These are phyloP conservation scores for Vanderwaltozyma tropicalis DNA, from an alignment of 805 yeast genomes.

Conservation along the genomic window DNA sequence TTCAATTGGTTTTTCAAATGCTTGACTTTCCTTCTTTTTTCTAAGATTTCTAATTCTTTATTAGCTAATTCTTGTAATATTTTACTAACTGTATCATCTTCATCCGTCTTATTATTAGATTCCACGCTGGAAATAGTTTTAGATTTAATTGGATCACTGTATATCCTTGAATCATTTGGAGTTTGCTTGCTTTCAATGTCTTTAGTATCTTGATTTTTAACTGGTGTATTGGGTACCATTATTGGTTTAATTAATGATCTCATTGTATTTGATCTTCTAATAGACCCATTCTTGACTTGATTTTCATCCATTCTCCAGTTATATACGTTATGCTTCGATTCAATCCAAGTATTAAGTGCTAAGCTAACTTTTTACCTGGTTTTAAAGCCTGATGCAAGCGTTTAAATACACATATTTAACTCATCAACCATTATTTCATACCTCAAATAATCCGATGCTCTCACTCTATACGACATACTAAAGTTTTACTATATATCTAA, in stretches of 20 bases:
- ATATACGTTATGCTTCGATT: too few relatives aligned
- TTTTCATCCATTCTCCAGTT: too few relatives aligned
- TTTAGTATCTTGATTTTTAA: not conserved
- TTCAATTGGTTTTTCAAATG: slow-evolving; percentile 37
- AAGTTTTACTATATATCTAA: too few relatives aligned
- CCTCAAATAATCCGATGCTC: too few relatives aligned
- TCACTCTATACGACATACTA: too few relatives aligned
- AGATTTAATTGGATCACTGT: not conserved
- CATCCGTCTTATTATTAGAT: not conserved
- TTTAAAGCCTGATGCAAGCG: too few relatives aligned
- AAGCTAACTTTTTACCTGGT: too few relatives aligned
- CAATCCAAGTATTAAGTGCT: too few relatives aligned
- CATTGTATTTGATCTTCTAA: slow-evolving; percentile 9
- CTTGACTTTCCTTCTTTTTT: slow-evolving; percentile 45
- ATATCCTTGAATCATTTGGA: not conserved
- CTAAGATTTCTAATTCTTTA: slow-evolving; percentile 59
- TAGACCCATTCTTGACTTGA: not conserved
- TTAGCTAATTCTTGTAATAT: slow-evolving; percentile 51
- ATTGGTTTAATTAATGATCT: slow-evolving; percentile 22
- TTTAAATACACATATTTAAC: too few relatives aligned
- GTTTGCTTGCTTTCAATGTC: not conserved
- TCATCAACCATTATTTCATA: too few relatives aligned
- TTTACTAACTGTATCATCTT: slow-evolving; percentile 34
- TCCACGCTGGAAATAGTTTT: slow-evolving; percentile 1
- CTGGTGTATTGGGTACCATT: slow-evolving; percentile 8